Percentiles rank a stretch among this genome's conserved stretches.
phyloP scores from a whole-genome alignment of 2,329 filamentous ascomycete species.

The Penicillium sp. region DNA sequence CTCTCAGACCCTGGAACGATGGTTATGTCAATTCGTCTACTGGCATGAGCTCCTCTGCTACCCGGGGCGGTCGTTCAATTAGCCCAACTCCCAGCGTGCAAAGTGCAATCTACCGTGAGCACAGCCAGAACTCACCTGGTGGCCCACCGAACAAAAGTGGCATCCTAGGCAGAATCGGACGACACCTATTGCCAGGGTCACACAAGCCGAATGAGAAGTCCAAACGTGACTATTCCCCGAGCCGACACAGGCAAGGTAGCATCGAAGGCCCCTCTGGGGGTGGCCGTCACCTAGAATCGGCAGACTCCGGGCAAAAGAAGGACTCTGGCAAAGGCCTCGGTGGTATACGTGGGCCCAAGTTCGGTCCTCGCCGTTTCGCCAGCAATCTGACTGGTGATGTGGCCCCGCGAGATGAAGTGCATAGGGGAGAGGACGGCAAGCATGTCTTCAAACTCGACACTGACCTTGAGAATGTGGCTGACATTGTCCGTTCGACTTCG shows the following conservation, averaged over 20 bases:
- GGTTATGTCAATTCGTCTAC: conserved; percentile 39
- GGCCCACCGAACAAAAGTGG: conserved; percentile 43
- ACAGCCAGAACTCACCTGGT: conserved; percentile 39
- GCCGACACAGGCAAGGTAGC: conserved; percentile 34
- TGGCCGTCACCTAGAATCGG: conserved; percentile 23
- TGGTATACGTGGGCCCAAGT: conserved; percentile 30
- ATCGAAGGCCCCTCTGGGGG: conserved; percentile 26
- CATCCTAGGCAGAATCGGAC: conserved; percentile 50
- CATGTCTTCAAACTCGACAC: conserved; percentile 75
- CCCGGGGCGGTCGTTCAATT: conserved; percentile 59
- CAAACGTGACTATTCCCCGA: conserved; percentile 34
- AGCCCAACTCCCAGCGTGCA: conserved; percentile 76
- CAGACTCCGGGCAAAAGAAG: conserved; percentile 37
- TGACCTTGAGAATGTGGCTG: conserved; percentile 84
- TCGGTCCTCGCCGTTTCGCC: conserved; percentile 32
- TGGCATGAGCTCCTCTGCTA: conserved; percentile 49
- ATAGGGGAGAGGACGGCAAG: conserved; percentile 52
- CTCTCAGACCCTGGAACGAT: conserved; percentile 52
- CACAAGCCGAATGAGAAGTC: conserved; percentile 28
- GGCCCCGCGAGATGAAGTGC: conserved; percentile 20
- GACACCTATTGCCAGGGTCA: conserved; percentile 42
- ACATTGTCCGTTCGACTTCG: conserved; percentile 70
- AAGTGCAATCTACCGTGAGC: conserved; percentile 54
- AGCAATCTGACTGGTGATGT: conserved; percentile 27
- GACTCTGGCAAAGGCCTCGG: conserved; percentile 33